phyloP scores from a whole-genome alignment of 2,329 filamentous ascomycete species.

The Botrytis elliptica region DNA sequence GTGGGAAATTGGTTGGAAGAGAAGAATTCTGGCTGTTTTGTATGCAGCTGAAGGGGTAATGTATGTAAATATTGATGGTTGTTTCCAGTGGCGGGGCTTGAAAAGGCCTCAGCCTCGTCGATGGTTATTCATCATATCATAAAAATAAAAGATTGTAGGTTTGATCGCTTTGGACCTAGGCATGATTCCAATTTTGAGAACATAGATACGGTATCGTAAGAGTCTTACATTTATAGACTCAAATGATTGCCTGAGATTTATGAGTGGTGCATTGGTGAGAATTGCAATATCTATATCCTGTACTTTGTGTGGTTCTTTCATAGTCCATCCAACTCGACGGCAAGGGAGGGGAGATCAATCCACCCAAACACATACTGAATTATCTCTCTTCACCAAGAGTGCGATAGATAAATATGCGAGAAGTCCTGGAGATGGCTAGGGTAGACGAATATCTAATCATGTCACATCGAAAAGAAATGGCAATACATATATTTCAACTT shows the following conservation, averaged over 20 bases:
- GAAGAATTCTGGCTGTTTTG: constrained; percentile 3
- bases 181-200: neutral
- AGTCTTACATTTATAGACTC: neutral
- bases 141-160: neutral
- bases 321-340: neutral
- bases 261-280: neutral
- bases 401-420: neutral
- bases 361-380: neutral
- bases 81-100: neutral
- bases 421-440: neutral
- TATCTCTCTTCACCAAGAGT: neutral
- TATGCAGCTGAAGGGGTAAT: neutral
- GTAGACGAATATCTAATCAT: neutral
- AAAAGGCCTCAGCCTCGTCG: neutral
- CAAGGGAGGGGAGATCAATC: neutral
- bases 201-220: neutral
- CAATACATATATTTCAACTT: neutral
- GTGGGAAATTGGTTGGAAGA: constrained; percentile 4
- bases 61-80: neutral
- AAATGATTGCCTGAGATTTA: neutral
- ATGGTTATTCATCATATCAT: neutral
- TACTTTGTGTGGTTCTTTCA: neutral
- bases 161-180: neutral
- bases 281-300: neutral
- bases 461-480: neutral